Conservation (phyloP, 805 yeast genomes). For the Lipomyces oligophaga region DNA sequence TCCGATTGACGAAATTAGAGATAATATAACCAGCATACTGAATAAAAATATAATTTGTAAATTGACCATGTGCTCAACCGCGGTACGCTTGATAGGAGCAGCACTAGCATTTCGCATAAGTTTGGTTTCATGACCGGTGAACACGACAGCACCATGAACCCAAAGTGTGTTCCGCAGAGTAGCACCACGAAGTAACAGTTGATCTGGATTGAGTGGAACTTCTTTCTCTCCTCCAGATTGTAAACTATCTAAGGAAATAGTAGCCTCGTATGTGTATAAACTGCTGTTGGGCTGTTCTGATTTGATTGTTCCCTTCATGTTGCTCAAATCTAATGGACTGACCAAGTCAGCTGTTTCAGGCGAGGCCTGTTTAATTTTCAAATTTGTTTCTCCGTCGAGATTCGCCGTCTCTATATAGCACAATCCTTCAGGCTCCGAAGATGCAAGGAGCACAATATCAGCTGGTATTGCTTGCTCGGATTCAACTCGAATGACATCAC, state of each 20-base stretch:
- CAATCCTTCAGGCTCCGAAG: conserved; percentile 97
- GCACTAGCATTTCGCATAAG: conserved; percentile 98
- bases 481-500: conserved; percentile 79
- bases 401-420: conserved; percentile 98
- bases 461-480: conserved; percentile 95
- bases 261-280: conserved; percentile 92
- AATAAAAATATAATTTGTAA: conserved; percentile 86
- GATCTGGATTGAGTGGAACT: conserved; percentile 83
- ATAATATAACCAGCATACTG: conserved; percentile 66
- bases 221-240: conserved; percentile 24
- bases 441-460: conserved; percentile 74
- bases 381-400: conserved; percentile 94
- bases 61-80: conserved; percentile 92
- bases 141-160: conserved; percentile 89
- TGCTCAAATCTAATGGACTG: conserved; percentile 56
- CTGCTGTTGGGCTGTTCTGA: conserved; percentile 95
- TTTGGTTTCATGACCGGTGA: conserved; percentile 98
- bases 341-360: conserved; percentile 71
- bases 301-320: conserved; percentile 55
- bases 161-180: conserved; percentile 90
- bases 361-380: conserved; percentile 87
- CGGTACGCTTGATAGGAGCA: conserved; percentile 94
- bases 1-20: conserved; percentile 82
- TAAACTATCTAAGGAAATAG: conserved; percentile 52
- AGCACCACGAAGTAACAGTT: conserved; percentile 89